These are phyloP conservation scores for Pythium myriotylum DNA, from an alignment of 352 stramenopile genomes.

Conservation along the genomic window DNA sequence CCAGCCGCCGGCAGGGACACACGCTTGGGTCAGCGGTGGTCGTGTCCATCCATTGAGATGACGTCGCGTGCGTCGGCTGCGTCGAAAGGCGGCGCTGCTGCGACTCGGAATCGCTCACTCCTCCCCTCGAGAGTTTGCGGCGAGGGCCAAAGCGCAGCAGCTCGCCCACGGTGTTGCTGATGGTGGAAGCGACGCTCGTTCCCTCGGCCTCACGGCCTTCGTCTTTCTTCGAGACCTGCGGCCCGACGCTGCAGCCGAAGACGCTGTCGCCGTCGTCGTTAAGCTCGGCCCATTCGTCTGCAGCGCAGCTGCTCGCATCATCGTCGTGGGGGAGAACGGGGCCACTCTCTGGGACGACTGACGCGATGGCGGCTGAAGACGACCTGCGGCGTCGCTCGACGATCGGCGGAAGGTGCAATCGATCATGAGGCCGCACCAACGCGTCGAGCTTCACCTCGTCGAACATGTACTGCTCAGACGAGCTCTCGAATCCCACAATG, in stretches of 20 bases:
- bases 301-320: constrained; percentile 1
- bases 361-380: background rate
- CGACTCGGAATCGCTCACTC: background rate
- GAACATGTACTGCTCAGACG: constrained; percentile 54
- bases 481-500: constrained; percentile 48
- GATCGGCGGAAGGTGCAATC: constrained; percentile 4
- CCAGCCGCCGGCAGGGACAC: constrained; percentile 55
- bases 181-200: constrained; percentile 12
- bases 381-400: constrained; percentile 17
- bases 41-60: constrained; percentile 32
- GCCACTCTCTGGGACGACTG: background rate
- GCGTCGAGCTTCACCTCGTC: constrained; percentile 38
- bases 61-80: constrained; percentile 23
- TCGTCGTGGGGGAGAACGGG: constrained; percentile 1
- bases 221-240: background rate
- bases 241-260: constrained; percentile 19
- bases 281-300: background rate
- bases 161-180: constrained; percentile 18
- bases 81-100: constrained; percentile 16
- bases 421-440: background rate
- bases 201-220: constrained; percentile 19
- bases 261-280: constrained; percentile 15
- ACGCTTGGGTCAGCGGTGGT: constrained; percentile 23
- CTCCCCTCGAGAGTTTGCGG: constrained; percentile 18
- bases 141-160: constrained; percentile 23